These are phyloP conservation scores for Aulographum hederae DNA, from an alignment of 2,329 filamentous ascomycete species.

Conservation along the genomic window DNA sequence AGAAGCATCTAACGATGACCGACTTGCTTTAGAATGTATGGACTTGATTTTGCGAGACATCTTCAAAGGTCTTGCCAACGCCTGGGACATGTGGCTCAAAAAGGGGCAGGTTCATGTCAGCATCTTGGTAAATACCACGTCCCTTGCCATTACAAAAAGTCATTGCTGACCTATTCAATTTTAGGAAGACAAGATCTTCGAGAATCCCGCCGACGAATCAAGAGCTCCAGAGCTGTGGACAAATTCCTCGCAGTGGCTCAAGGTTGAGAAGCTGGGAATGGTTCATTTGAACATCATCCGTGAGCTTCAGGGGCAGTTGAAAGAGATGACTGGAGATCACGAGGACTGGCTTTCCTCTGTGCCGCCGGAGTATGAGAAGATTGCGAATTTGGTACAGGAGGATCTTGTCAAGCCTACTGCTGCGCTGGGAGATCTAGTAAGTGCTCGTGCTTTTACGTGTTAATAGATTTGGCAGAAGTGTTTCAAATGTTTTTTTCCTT, in stretches of 20 bases:
- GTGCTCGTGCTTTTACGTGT: neutral
- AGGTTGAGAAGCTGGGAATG: slow-evolving; percentile 31
- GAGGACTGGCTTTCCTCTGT: slow-evolving; percentile 22
- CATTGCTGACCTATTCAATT: slow-evolving; percentile 1
- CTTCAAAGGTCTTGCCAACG: slow-evolving; percentile 26
- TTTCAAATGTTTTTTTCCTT: neutral
- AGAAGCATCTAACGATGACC: slow-evolving; percentile 24
- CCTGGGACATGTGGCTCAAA: slow-evolving; percentile 27
- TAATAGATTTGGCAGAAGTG: neutral
- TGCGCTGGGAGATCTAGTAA: slow-evolving; percentile 25
- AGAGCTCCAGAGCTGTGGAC: slow-evolving; percentile 33
- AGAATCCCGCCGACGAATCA: slow-evolving; percentile 33
- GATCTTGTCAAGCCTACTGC: slow-evolving; percentile 32
- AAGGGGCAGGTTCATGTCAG: slow-evolving; percentile 29
- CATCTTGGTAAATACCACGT: too few relatives aligned
- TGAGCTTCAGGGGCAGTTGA: slow-evolving; percentile 24
- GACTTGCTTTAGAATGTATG: slow-evolving; percentile 28
- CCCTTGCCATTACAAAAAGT: too few relatives aligned
- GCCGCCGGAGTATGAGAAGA: slow-evolving; percentile 23
- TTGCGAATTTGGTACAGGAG: slow-evolving; percentile 28
- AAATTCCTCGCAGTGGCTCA: slow-evolving; percentile 32
- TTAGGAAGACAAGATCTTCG: slow-evolving; percentile 34
- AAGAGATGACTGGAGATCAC: slow-evolving; percentile 15
- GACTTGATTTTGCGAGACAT: slow-evolving; percentile 31
- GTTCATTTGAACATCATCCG: slow-evolving; percentile 29